phyloP scores from a whole-genome alignment of 192 early-diverging fungal genomes.

The Thamnidium elegans region DNA sequence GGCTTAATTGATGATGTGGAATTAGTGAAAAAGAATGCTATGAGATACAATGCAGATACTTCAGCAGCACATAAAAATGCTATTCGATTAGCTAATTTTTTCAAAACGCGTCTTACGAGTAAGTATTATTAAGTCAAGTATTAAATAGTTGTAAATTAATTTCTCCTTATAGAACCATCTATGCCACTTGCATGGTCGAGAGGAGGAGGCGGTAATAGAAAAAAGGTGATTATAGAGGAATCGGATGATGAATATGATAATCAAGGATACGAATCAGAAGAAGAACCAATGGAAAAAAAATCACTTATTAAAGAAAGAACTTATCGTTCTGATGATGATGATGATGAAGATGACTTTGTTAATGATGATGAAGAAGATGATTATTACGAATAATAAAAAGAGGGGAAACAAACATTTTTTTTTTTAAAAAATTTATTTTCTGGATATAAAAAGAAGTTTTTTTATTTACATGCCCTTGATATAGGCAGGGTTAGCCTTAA shows the following conservation, averaged over 20 bases:
- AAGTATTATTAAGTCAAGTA: slow-evolving; percentile 10
- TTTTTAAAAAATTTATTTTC: too few species aligned
- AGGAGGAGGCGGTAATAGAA: slow-evolving; percentile 32
- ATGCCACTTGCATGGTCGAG: slow-evolving; percentile 33
- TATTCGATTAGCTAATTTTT: slow-evolving; percentile 42
- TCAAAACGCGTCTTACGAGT: slow-evolving; percentile 43
- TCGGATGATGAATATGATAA: slow-evolving; percentile 38
- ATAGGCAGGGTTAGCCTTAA: slow-evolving; percentile 40
- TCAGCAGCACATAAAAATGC: slow-evolving; percentile 41
- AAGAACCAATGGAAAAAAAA: slow-evolving; percentile 14
- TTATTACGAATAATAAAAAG: slow-evolving; percentile 7
- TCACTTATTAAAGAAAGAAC: neutral
- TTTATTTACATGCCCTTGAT: slow-evolving; percentile 41
- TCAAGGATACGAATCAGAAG: slow-evolving; percentile 16
- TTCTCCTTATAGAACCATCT: slow-evolving; percentile 23
- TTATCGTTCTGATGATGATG: slow-evolving; percentile 6
- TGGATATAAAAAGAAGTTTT: slow-evolving; percentile 6
- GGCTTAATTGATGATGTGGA: slow-evolving; percentile 68
- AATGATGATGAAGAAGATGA: slow-evolving; percentile 26
- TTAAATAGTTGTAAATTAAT: neutral
- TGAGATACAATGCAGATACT: slow-evolving; percentile 61
- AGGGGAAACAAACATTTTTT: neutral
- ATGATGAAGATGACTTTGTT: slow-evolving; percentile 16
- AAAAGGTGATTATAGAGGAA: slow-evolving; percentile 11
- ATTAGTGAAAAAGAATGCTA: slow-evolving; percentile 63